Evolutionary conservation across 2,329 filamentous ascomycete genomes (phyloP), one percentile per base, ranked within the genome.

Genomic region (Epichloe elymi): DNA sequence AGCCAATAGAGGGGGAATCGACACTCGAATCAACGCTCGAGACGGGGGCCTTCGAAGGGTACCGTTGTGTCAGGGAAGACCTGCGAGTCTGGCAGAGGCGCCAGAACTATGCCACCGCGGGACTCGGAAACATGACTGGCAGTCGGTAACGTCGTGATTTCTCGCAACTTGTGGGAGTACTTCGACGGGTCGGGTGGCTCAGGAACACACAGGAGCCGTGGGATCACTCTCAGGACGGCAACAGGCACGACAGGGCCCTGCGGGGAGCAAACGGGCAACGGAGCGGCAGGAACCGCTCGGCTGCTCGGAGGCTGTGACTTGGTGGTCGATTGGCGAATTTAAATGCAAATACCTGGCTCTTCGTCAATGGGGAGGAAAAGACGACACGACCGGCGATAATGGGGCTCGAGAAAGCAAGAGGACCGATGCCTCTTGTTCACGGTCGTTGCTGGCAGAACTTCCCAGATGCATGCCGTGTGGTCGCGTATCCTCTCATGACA

Each of bases 81-180:
- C 59, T 58, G 58, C 47, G 60, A 62, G 65, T 70, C 70, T 67
- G 70, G 72, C 71, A 65, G 64, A 62, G 62, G 58, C 63, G 71
- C 71, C 71, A 71, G 67, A 67, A 70, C 71, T 74, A 74, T 60
- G 72, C 65, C 60, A 61, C 61, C 61, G 63, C 64, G 63, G 64
- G 61, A 64, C 61, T 62, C 61, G 64, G 60, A 73, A 69, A 71
- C 72, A 74, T 74, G 70, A 70, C 72, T 67, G 64, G 57, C 52
- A 54, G 56, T 58, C 58, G 59, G 56, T 58, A 55, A 56, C 57
- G 59, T 60, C 56, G 53, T 58, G 54, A 59, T 58, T 58, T 59
- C 56, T 56, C 49, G 56, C 55, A 48, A 56, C 23, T 58, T 56
- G 51, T 50, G 44, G 54, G 48, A 48, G 48, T 20, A 8, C 15